These are phyloP conservation scores for Coemansia sp. DNA, from an alignment of 192 early-diverging fungal genomes.

Conservation along the genomic window DNA sequence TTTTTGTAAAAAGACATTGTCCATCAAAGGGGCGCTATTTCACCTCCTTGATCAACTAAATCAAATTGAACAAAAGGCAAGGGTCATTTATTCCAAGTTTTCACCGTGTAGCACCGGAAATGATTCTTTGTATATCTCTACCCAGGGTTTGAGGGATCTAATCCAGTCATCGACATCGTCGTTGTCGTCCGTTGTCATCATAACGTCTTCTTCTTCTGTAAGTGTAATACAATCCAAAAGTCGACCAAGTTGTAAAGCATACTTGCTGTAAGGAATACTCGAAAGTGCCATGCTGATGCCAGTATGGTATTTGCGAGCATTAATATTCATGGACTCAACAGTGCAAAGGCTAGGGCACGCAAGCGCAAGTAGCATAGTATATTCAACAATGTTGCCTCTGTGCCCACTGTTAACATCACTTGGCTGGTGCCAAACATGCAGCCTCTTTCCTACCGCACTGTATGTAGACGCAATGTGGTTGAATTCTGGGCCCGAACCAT, in stretches of 20 bases:
- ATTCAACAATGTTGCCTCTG: not conserved
- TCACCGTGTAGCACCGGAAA: no score
- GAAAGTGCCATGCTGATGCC: not conserved
- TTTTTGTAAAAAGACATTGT: no score
- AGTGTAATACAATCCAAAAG: not conserved
- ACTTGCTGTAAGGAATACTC: not conserved
- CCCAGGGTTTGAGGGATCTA: no score
- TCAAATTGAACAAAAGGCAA: no score
- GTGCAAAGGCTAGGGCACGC: not conserved
- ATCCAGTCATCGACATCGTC: not conserved
- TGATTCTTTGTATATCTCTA: no score
- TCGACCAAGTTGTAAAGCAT: not conserved
- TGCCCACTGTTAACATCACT: not conserved
- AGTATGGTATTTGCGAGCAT: not conserved
- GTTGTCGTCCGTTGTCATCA: not conserved
- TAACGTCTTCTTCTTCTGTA: not conserved
- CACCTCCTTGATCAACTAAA: no score
- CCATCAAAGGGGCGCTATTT: no score
- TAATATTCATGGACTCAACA: not conserved
- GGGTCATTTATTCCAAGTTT: no score
- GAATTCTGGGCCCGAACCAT: not conserved
- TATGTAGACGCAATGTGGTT: not conserved
- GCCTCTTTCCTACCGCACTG: not conserved
- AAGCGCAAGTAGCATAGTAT: not conserved
- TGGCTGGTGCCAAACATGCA: not conserved